Conservation (phyloP, 2,329 filamentous ascomycete species). For the Xylariaceae sp. region DNA sequence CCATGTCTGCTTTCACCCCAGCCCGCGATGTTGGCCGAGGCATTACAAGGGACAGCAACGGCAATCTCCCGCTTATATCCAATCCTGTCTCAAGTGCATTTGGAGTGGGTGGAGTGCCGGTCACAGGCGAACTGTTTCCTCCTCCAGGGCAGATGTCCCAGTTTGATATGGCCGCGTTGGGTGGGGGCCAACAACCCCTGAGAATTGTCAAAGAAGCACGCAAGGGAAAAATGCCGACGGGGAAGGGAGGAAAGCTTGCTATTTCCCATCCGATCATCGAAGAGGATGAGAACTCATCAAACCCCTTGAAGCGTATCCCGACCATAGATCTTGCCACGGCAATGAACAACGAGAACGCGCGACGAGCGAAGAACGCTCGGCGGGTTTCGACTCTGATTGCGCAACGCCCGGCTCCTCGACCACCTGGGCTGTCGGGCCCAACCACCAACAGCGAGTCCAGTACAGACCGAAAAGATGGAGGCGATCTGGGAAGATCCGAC, state of each 20-base stretch:
- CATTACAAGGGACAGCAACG: no score
- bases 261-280: constrained; percentile 44
- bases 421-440: constrained; percentile 21
- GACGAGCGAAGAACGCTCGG: constrained; percentile 27
- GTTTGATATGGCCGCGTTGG: no score
- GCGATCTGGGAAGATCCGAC: constrained; percentile 14
- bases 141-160: no score
- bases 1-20: constrained; percentile 30
- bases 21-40: constrained; percentile 10
- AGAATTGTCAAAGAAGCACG: no score
- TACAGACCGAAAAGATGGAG: constrained; percentile 32
- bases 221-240: constrained; percentile 11
- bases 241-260: constrained; percentile 30
- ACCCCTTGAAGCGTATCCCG: constrained; percentile 20
- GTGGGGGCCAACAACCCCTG: no score
- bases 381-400: constrained; percentile 26
- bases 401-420: constrained; percentile 29
- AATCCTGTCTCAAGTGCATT: no score
- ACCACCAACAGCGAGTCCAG: constrained; percentile 25
- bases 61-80: no score
- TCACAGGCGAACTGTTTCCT: constrained; percentile 35
- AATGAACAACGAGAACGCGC: constrained; percentile 36
- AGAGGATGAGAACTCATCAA: constrained; percentile 15
- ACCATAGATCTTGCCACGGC: constrained; percentile 45
- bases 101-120: constrained; percentile 23